These are phyloP conservation scores for Myrica gale DNA, from an alignment of 306 rosid species.

Conservation along the genomic window DNA sequence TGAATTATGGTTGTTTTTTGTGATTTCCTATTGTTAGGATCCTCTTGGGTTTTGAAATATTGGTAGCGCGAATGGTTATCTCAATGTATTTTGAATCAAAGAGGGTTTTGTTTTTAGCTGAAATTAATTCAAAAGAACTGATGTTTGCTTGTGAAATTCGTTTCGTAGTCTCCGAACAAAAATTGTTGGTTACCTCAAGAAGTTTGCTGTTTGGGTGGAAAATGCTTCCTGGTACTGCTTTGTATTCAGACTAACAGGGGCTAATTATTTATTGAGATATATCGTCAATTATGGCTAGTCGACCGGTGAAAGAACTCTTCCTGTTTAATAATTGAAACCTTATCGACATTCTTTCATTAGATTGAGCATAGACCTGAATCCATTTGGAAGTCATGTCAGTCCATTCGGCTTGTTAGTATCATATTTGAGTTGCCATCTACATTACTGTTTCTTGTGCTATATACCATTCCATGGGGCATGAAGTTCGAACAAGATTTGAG, in stretches of 20 bases:
- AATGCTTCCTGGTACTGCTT: background rate
- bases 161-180: too few relatives aligned
- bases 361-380: too few relatives aligned
- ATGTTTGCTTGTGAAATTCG: too few relatives aligned
- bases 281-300: background rate
- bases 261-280: background rate
- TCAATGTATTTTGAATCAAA: background rate
- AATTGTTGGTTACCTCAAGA: too few relatives aligned
- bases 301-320: background rate
- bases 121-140: background rate
- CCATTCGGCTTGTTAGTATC: background rate
- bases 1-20: background rate
- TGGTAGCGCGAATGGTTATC: background rate
- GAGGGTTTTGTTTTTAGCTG: background rate
- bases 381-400: background rate
- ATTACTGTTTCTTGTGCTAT: background rate
- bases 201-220: too few relatives aligned
- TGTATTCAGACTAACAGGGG: background rate
- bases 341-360: too few relatives aligned
- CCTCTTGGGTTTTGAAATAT: slow-evolving; percentile 13
- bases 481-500: background rate
- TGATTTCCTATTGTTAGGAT: background rate
- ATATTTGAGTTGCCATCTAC: background rate
- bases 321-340: too few relatives aligned
- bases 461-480: background rate